Evolutionary conservation across 1,284 basidiomycete species (phyloP).

Genomic region (Ganoderma boninense): DNA sequence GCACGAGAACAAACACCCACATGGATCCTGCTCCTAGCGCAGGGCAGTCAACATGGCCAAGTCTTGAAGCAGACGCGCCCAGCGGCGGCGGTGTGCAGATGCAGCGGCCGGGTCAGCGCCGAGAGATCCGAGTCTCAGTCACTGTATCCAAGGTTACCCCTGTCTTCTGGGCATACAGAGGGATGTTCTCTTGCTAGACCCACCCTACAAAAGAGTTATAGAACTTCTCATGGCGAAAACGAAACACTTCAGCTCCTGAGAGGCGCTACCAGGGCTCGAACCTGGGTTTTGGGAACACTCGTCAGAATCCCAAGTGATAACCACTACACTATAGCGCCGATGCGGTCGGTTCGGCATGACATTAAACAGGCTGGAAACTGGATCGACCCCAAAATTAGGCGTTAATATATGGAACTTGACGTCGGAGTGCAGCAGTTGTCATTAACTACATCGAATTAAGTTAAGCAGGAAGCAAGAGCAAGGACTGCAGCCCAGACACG

Average conservation of each 20-base stretch:
- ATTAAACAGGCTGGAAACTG: too few species aligned
- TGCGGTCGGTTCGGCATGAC: too few species aligned
- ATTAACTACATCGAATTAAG: not conserved
- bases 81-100: not conserved
- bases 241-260: not conserved
- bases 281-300: conserved; percentile 24
- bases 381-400: too few species aligned
- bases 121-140: too few species aligned
- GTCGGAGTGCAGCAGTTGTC: too few species aligned
- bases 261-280: conserved; percentile 29
- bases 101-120: too few species aligned
- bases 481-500: not conserved
- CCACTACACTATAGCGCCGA: conserved; percentile 28
- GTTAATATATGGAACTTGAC: too few species aligned
- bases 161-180: not conserved
- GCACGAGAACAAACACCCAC: conserved; percentile 14
- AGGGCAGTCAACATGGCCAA: conserved; percentile 14
- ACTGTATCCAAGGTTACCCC: too few species aligned
- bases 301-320: conserved; percentile 17
- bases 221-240: too few species aligned
- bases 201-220: too few species aligned
- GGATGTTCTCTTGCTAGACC: too few species aligned
- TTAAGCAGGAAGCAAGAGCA: not conserved
- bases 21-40: conserved; percentile 11
- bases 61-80: not conserved